Conservation (phyloP, 306 rosid genomes). For the Fagus crenata region DNA sequence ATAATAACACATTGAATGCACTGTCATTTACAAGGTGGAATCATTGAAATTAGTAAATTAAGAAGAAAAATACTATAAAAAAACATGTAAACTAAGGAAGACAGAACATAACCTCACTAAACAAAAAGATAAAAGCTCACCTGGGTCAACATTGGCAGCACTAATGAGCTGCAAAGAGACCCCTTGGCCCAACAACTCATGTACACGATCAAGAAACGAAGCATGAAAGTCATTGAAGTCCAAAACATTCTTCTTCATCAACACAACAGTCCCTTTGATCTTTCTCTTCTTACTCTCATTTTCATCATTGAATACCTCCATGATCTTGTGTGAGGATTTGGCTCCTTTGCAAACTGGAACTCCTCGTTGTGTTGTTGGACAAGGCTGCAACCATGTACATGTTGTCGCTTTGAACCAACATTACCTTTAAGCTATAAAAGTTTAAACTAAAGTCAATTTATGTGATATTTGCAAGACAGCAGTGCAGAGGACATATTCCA, state of each 20-base stretch:
- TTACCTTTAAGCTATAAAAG: too few relatives aligned
- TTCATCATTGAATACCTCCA: background rate
- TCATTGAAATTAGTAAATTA: background rate
- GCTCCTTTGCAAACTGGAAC: background rate
- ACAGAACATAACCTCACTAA: too few relatives aligned
- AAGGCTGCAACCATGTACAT: too few relatives aligned
- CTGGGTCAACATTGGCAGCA: constrained; percentile 13
- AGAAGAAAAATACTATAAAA: background rate
- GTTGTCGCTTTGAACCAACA: too few relatives aligned
- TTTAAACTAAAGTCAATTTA: too few relatives aligned
- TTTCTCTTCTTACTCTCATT: background rate
- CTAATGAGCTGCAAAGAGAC: constrained; percentile 42
- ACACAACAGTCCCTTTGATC: constrained; percentile 34
- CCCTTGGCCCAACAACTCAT: constrained; percentile 28
- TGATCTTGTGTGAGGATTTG: constrained; percentile 4
- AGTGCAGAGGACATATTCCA: too few relatives aligned
- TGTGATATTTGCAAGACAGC: too few relatives aligned
- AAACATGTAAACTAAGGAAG: too few relatives aligned
- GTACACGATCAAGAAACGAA: constrained; percentile 29
- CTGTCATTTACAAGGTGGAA: background rate
- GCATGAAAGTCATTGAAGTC: constrained; percentile 36
- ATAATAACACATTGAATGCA: background rate
- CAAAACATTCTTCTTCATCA: constrained; percentile 44
- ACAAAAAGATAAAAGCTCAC: background rate
- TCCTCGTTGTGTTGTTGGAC: background rate